Evolutionary conservation across 495 filamentous ascomycete genomes (phyloP).

Genomic region (Parachaetomium inaequale): DNA sequence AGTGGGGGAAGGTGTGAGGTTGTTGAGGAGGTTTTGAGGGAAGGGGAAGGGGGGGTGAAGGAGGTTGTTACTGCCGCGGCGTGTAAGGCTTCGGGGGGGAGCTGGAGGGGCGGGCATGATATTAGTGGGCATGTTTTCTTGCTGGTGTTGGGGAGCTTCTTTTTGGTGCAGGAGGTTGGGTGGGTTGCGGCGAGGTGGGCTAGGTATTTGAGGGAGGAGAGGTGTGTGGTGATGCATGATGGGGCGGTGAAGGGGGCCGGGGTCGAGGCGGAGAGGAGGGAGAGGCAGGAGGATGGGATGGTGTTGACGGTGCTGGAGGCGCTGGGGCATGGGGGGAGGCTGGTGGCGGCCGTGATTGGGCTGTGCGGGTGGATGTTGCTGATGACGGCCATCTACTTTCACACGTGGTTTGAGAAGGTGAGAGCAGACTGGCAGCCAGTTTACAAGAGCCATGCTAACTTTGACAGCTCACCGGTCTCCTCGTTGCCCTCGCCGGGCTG

Average conservation of each 20-base stretch:
- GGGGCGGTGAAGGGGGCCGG: conserved; percentile 54
- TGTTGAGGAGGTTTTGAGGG: conserved; percentile 25
- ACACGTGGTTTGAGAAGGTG: conserved; percentile 98
- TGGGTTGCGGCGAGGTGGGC: conserved; percentile 51
- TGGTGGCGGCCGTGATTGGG: conserved; percentile 51
- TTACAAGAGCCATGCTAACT: conserved; percentile 10
- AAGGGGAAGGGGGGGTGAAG: conserved; percentile 32
- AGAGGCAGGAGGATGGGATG: conserved; percentile 25
- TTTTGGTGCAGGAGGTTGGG: conserved; percentile 74
- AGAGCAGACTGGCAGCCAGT: conserved; percentile 10
- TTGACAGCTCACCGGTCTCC: conserved; percentile 63
- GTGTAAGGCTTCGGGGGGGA: conserved; percentile 75
- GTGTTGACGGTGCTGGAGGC: conserved; percentile 24
- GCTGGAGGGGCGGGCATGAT: conserved; percentile 88
- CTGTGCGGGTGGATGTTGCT: conserved; percentile 91
- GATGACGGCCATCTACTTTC: conserved; percentile 97
- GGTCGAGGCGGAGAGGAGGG: conserved; percentile 38
- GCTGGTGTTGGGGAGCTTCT: conserved; percentile 74
- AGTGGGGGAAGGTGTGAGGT: conserved; percentile 78
- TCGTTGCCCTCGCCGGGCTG: conserved; percentile 63
- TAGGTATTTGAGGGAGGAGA: conserved; percentile 46
- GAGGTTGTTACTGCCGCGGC: conserved; percentile 67
- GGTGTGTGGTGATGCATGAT: conserved; percentile 56
- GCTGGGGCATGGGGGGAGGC: conserved; percentile 44
- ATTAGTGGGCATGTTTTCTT: conserved; percentile 94